Base-by-base conservation (phyloP, 768 basidiomycete genomes). In the Phlegmacium glaucopus region DNA sequence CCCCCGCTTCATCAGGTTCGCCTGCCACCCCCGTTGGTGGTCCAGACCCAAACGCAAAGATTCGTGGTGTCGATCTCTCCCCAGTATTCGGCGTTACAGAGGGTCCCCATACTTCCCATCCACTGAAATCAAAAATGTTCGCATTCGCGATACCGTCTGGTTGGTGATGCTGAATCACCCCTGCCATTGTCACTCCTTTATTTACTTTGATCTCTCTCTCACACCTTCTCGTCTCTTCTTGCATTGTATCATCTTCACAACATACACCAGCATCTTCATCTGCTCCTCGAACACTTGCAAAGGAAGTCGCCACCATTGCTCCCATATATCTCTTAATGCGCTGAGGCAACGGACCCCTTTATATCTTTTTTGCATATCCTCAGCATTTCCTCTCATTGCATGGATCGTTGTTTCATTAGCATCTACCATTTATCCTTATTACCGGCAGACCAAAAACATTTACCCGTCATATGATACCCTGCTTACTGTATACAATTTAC, bases 81-180 rank as follows among this genome's bases (percentile, higher is more conserved):
- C 58, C 78, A 25, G 45, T 51, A 9, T 73, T 78, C 45, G 48
- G 71, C 10, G 55, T 74, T 9, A 57, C 64, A 15, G 59, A 56
- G 18, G 61, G 61, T 40, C 61, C 62, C 6, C 63, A 68, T 22
- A 54, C 61, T 1, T 54, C 66, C 15, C 71, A 78, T 45, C 75
- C 76, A 1, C 66, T 79, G 38, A 85, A 84, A 62, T 59, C 62
- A 6, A 79, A 82, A 61, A 83, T 83, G 74, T 86, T 83, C 37
- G 82, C 84, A 0, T 76, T 78, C 50, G 84, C 84, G 9, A 67
- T 76, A 1, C 80, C 82, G 0, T 70, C 82, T 1, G 70, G 72
- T 15, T 86, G 84, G 84, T 86, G 74, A 72, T 59, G 39, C 32
- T 18, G 54, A 50, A 40, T 58, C 30, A 29, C 30, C 37, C 17